Evolutionary conservation across 805 yeast species (phyloP).

Genomic region (Sugiyamaella chiloensis): DNA sequence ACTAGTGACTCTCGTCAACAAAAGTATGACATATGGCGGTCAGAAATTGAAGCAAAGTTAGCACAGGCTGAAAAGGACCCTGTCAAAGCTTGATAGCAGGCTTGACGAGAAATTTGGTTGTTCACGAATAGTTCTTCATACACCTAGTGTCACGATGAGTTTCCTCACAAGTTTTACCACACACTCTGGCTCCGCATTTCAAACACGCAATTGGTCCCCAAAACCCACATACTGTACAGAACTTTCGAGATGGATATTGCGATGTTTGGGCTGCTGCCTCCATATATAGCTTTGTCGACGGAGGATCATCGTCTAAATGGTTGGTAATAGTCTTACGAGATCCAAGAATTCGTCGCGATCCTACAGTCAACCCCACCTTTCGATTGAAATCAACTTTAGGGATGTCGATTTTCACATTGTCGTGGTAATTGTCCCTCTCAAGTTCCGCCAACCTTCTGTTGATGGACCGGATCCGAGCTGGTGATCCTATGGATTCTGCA

Average conservation of each 20-base stretch:
- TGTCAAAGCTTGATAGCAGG: too few relatives aligned
- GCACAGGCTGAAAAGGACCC: too few relatives aligned
- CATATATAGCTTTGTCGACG: slow-evolving; percentile 29
- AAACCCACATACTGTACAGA: slow-evolving; percentile 42
- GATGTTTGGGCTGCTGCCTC: slow-evolving; percentile 35
- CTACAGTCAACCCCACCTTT: slow-evolving; percentile 27
- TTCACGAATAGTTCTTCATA: slow-evolving; percentile 30
- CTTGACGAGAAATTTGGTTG: background rate
- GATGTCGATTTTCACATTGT: slow-evolving; percentile 32
- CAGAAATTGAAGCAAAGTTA: too few relatives aligned
- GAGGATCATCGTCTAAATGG: slow-evolving; percentile 40
- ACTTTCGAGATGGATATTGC: slow-evolving; percentile 34
- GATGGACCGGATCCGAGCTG: slow-evolving; percentile 23
- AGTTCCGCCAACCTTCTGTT: slow-evolving; percentile 30
- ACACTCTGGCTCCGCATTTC: slow-evolving; percentile 37
- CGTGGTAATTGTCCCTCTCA: slow-evolving; percentile 38
- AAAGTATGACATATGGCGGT: slow-evolving; percentile 21
- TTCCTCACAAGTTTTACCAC: slow-evolving; percentile 35
- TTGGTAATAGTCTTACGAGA: slow-evolving; percentile 38
- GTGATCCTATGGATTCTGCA: slow-evolving; percentile 6
- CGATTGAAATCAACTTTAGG: slow-evolving; percentile 22
- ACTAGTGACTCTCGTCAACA: slow-evolving; percentile 14
- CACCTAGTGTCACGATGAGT: slow-evolving; percentile 40
- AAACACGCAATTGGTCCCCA: slow-evolving; percentile 35
- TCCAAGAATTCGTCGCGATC: slow-evolving; percentile 36